These are phyloP conservation scores for Citrus sp. DNA, from an alignment of 345 rosid species.

Conservation along the genomic window DNA sequence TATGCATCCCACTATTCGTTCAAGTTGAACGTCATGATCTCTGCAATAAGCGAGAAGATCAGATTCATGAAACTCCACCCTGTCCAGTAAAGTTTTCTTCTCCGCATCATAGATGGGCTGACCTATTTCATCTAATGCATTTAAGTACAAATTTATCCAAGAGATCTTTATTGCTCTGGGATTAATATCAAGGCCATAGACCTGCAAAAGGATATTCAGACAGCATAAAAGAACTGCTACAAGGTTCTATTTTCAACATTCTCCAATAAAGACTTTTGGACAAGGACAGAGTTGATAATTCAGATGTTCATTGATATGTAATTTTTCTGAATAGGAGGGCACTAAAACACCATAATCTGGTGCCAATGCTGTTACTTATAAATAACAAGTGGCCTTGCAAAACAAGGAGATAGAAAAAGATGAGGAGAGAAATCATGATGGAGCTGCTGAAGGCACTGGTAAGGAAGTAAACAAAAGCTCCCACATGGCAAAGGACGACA, in stretches of 20 bases:
- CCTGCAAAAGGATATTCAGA: constrained; percentile 43
- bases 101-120: constrained; percentile 74
- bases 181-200: constrained; percentile 68
- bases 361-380: background rate
- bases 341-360: background rate
- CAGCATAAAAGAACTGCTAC: constrained; percentile 10
- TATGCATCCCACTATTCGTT: constrained; percentile 96
- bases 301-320: constrained; percentile 2
- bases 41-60: constrained; percentile 83
- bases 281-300: background rate
- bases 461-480: constrained; percentile 17
- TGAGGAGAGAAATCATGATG: background rate
- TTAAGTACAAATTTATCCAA: constrained; percentile 88
- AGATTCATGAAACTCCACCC: constrained; percentile 95
- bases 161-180: constrained; percentile 80
- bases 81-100: constrained; percentile 89
- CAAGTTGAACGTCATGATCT: constrained; percentile 72
- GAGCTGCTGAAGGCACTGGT: background rate
- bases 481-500: constrained; percentile 17
- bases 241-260: background rate
- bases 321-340: background rate
- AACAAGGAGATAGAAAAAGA: background rate
- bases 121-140: constrained; percentile 89
- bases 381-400: background rate
- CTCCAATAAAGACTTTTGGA: background rate